Conservation (phyloP, 805 yeast species). For the Wickerhamiella hasegawae region DNA sequence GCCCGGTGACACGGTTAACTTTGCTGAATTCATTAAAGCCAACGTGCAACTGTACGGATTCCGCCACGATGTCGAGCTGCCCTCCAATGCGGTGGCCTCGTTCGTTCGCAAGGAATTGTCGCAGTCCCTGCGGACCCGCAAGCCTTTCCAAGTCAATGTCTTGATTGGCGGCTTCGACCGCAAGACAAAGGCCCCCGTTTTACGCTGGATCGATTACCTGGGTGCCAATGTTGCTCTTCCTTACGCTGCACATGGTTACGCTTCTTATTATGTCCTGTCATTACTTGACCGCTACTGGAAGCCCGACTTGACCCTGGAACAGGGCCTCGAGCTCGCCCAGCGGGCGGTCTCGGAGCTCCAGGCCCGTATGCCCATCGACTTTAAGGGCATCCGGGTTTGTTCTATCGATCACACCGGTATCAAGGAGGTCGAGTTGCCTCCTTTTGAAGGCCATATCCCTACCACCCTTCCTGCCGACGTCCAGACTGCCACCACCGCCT, state of each 20-base stretch:
- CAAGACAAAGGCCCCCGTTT: slow-evolving; percentile 39
- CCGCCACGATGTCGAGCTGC: slow-evolving; percentile 67
- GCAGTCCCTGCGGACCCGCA: slow-evolving; percentile 74
- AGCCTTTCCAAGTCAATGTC: slow-evolving; percentile 90
- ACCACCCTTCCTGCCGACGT: neutral
- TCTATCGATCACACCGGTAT: slow-evolving; percentile 49
- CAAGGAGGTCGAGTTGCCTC: slow-evolving; percentile 5
- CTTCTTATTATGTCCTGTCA: slow-evolving; percentile 89
- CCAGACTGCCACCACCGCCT: neutral
- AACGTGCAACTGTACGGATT: slow-evolving; percentile 76
- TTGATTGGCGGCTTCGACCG: slow-evolving; percentile 71
- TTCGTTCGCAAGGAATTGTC: slow-evolving; percentile 84
- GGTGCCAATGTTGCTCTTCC: slow-evolving; percentile 87
- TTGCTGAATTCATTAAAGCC: slow-evolving; percentile 88
- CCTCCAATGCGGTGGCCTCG: slow-evolving; percentile 75
- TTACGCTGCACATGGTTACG: slow-evolving; percentile 96
- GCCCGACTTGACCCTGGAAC: slow-evolving; percentile 54
- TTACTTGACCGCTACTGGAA: slow-evolving; percentile 81
- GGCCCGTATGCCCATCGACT: slow-evolving; percentile 82
- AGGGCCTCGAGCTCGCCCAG: slow-evolving; percentile 61
- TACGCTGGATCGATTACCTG: slow-evolving; percentile 84
- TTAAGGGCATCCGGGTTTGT: slow-evolving; percentile 68
- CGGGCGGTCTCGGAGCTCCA: slow-evolving; percentile 64
- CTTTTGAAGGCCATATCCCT: neutral
- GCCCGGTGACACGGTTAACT: slow-evolving; percentile 89